These are phyloP conservation scores for Pterocarpus santalinus DNA, from an alignment of 306 rosid genomes.

Conservation along the genomic window DNA sequence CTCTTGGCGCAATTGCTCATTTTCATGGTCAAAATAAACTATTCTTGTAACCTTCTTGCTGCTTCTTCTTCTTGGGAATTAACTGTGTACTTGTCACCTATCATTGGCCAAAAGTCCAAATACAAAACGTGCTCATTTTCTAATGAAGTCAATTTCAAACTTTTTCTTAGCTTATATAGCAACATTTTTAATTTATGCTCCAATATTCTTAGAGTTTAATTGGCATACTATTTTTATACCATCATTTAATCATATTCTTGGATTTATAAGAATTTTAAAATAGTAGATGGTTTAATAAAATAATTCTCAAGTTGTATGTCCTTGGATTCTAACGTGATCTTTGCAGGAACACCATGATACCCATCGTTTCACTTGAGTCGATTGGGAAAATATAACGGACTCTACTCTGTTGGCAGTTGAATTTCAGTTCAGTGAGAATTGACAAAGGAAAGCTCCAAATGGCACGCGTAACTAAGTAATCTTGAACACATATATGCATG, in stretches of 20 bases:
- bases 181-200: not conserved
- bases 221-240: not conserved
- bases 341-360: not conserved
- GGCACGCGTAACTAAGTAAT: not conserved
- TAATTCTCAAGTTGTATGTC: no score
- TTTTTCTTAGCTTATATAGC: not conserved
- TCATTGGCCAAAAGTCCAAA: not conserved
- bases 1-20: constrained; percentile 18
- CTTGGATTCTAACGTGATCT: not conserved
- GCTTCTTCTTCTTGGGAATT: not conserved
- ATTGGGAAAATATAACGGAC: not conserved
- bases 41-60: not conserved
- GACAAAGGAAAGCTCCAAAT: not conserved
- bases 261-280: no score
- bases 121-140: not conserved
- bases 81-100: not conserved
- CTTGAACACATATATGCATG: not conserved
- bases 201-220: not conserved
- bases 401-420: not conserved
- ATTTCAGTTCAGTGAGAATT: not conserved
- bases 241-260: no score
- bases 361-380: not conserved
- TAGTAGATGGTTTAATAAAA: no score
- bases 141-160: not conserved
- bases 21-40: constrained; percentile 19